A percentile compares a stretch with the other conserved stretches of the same genome.
These are phyloP conservation scores for Penicillium cosmopolitanum DNA, from an alignment of 495 filamentous ascomycete species.

Conservation along the genomic window DNA sequence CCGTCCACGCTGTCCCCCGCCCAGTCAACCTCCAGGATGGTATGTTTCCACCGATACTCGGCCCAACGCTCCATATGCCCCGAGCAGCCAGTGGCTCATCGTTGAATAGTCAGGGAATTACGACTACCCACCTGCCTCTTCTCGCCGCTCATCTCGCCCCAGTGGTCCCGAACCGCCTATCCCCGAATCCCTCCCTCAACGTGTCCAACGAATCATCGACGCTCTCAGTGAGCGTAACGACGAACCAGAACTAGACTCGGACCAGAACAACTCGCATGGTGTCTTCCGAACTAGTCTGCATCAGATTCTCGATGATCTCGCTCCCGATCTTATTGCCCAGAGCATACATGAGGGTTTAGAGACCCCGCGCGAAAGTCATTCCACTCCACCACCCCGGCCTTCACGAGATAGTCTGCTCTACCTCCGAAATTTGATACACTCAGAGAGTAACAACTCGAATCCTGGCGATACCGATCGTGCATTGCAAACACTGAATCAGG, in stretches of 20 bases:
- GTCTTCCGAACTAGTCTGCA: neutral
- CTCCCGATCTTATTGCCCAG: constrained; percentile 7
- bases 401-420: constrained; percentile 36
- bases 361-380: constrained; percentile 15
- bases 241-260: neutral
- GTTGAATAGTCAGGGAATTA: constrained; percentile 60
- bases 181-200: neutral
- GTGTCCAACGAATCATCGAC: neutral
- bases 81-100: constrained; percentile 2
- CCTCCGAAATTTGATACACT: constrained; percentile 44
- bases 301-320: neutral
- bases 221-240: neutral
- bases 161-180: constrained; percentile 13
- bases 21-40: constrained; percentile 26
- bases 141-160: constrained; percentile 37
- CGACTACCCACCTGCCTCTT: constrained; percentile 56
- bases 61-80: constrained; percentile 6
- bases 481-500: constrained; percentile 42
- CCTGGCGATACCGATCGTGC: constrained; percentile 44
- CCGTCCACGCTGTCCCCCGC: constrained; percentile 9
- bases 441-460: constrained; percentile 42
- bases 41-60: constrained; percentile 21
- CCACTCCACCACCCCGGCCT: constrained; percentile 17
- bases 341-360: neutral
- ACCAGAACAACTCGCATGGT: neutral